Base-by-base conservation (phyloP, 371 early-diverging fungal species). In the Catenaria anguillulae region DNA sequence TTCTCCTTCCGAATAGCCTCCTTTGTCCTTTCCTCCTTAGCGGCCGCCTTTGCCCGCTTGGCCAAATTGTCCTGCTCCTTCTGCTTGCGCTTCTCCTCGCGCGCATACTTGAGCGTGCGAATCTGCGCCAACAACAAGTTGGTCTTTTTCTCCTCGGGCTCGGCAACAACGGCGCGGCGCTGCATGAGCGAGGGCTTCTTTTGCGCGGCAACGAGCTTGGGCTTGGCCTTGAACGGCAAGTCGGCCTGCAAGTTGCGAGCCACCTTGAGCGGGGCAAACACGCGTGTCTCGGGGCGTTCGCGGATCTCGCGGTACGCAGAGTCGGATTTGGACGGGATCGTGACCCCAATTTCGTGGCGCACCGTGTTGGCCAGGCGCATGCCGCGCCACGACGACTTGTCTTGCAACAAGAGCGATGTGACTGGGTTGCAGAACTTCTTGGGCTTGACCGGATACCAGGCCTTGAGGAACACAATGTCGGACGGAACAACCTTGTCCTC, bases 381-480 rank as follows among this genome's bases (percentile, higher is more conserved):
- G 45, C 93, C 95, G 65, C 81, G 77, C 93, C 93, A 91, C 46
- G 33, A 62, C 46, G 74, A 68, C 73, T 82, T 83, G 66, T 76
- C 73, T 42, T 80, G 77, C 62, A 90, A 66, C 37, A 95, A 71
- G 56, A 89, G 77, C 52, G 87, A 91, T 35, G 90, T 92, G 56
- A 93, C 93, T 19, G 95, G 94, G 71, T 93, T 95, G 78, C 91
- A 97, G 76, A 84, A 92, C 72, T 86, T 84, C 67, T 89, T 86
- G 62, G 91, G 91, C 68, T 88, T 87, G 60, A 96, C 84, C 24
- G 93, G 90, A 71, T 92, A 90, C 93, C 97, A 98, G 10, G 98
- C 94, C 55, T 94, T 80, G 68, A 99, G 75, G 73, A 97, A 96
- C 26, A 98, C 88, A 75, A 98, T 97, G 73, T 99, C 99, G 78